Base-by-base conservation (phyloP, 176 grass and related monocot genomes). In the Alloteropsis semialata region DNA sequence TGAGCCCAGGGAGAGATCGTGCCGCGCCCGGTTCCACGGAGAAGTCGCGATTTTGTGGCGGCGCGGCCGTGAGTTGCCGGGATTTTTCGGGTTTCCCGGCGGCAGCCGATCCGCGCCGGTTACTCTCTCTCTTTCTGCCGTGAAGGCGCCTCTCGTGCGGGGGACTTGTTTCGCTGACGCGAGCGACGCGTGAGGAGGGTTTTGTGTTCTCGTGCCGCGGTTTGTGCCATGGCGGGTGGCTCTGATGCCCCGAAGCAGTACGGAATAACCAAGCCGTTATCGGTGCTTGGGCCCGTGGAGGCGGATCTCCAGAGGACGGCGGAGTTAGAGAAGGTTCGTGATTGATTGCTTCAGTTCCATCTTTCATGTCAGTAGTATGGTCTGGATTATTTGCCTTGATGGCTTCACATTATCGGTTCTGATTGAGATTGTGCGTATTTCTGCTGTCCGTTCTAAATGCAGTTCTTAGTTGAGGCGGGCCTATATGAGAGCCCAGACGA, bases 251-350 rank as follows among this genome's bases (percentile, higher is more conserved):
- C 78, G 55, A 91, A 58, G 56, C 89, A 93, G 73, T 91, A 87
- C 28, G 94, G 89, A 25, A 91, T 93, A 77, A 97, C 91, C 28
- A 91, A 88, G 54, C 91, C 89, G 1, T 73, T 96, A 61, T 99
- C 96, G 19, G 33, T 85, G 61, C 80, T 88, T 32, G 91, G 87
- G 17, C 96, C 96, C 15, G 46, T 57, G 25, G 88, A 96, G 24
- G 85, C 72, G 5, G 96, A 99, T 75, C 73, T 85, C 44, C 87
- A 87, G 56, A 89, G 80, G 76, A 96, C 93, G 0, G 49, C 2
- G 10, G 93, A 96, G 2, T 28, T 99, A 67, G 86, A 90, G 74
- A 92, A 83, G 91, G 96, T 97, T 64, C 1, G 28, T 5, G 25
- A 2, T 56, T 39, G 14, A n/a, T n/a, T n/a, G n/a, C 5, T 38